Conservation (phyloP, 1,284 basidiomycete genomes). For the Marasmius tenuissimus region DNA sequence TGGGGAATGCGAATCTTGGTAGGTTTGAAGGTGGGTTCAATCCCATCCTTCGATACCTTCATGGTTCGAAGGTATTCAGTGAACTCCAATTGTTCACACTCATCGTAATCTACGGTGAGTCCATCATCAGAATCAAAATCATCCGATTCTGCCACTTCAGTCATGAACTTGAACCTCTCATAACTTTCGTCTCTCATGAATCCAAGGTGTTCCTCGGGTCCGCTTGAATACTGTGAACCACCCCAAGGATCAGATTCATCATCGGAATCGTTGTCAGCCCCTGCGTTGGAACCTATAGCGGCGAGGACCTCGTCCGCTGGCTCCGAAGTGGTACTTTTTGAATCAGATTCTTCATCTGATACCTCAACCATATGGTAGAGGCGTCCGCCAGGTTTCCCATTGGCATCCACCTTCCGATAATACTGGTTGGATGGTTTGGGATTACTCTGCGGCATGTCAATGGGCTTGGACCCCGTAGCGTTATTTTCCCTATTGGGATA, state of each 20-base stretch:
- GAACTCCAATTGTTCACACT: neutral
- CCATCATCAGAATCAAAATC: neutral
- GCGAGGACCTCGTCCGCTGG: no score
- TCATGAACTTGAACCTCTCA: neutral
- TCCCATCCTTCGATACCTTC: neutral
- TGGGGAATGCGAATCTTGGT: neutral
- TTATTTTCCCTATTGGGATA: no score
- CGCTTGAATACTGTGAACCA: neutral
- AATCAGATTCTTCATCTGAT: no score
- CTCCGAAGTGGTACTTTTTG: no score
- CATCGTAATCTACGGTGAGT: neutral
- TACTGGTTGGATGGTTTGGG: no score
- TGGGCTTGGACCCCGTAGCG: no score
- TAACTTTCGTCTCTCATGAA: neutral
- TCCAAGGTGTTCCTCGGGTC: neutral
- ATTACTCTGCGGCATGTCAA: no score
- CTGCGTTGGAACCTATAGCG: no score
- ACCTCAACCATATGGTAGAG: no score
- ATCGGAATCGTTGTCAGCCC: no score
- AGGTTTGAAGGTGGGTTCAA: neutral
- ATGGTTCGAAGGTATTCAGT: neutral
- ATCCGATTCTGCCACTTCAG: neutral
- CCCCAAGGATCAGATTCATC: neutral
- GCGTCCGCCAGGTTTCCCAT: no score
- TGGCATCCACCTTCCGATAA: neutral